Base-by-base conservation (phyloP, 192 early-diverging fungal species). In the Entomortierella beljakovae region DNA sequence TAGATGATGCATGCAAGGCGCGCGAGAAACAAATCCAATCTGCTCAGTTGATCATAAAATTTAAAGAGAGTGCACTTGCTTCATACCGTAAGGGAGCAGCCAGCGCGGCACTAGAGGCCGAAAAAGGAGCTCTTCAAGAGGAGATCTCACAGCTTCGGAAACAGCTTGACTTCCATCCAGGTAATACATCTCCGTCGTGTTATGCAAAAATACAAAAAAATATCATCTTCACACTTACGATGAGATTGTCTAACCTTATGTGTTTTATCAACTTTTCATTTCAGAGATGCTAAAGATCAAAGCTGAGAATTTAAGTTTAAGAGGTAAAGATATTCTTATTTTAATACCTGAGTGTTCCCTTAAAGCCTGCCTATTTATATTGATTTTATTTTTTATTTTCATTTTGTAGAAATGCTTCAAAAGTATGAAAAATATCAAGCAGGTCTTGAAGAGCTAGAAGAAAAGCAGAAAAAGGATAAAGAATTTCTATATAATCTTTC, bases 151-250 rank as follows among this genome's bases (percentile, higher is more conserved):
- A 72, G 18, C 61, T 82, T 3, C 42, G 83, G 18, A 70, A 32
- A 13, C 73, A 79, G 25, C 49, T 81, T 7, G 70, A 82, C 28
- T 71, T 72, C 52, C 70, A 84, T 54, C 83, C 83, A 8, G 83
- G 82, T 70, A 71, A n/a, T n/a, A n/a, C n/a, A n/a, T n/a, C n/a
- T n/a, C n/a, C n/a, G n/a, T n/a, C n/a, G n/a, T n/a, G n/a, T n/a
- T n/a, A n/a, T n/a, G n/a, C n/a, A n/a, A n/a, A n/a, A 18, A 9
- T 40, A 35, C 0, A 29, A 2, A 8, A 16, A 53, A 6, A 3
- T 8, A 32, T 40, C 23, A 20, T 29, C 25, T 53, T n/a, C 34
- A 16, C 3, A 8, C 15, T 23, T 11, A 53, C 23, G 25, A 53
- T 0, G 20, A 25, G 52, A 23, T 22, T 53, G 29, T 28, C 37